Evolutionary conservation across 2,329 filamentous ascomycete species (phyloP).

Genomic region (Penicillium sp.): DNA sequence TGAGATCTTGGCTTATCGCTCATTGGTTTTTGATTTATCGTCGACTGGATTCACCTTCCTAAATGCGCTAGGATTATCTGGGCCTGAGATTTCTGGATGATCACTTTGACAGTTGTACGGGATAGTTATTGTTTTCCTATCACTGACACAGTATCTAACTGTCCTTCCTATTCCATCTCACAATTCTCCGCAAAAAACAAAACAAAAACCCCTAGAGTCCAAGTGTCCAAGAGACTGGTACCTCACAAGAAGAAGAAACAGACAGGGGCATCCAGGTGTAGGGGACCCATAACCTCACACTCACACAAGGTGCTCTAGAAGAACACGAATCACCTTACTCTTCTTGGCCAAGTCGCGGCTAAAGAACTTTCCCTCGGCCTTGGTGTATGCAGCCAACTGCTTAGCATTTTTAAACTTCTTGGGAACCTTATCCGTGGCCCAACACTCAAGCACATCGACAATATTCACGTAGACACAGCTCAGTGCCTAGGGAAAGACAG

Average conservation of each 20-base stretch:
- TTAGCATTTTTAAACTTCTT: conserved; percentile 11
- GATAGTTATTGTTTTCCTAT: no score
- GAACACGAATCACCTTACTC: conserved; percentile 17
- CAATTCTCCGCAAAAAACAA: no score
- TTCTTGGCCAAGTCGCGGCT: conserved; percentile 16
- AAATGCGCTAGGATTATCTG: not conserved
- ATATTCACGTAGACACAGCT: conserved; percentile 26
- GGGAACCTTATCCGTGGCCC: conserved; percentile 6
- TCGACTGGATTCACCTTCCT: conserved; percentile 4
- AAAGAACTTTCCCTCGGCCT: conserved; percentile 9
- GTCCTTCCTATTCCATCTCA: not conserved
- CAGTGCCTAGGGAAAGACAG: conserved; percentile 17
- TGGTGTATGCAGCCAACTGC: conserved; percentile 18
- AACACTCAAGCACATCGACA: conserved; percentile 28
- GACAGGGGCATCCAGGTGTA: not conserved
- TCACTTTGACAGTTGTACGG: not conserved
- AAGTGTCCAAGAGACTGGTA: no score
- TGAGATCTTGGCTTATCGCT: not conserved
- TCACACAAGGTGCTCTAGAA: conserved; percentile 18
- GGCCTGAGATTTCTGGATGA: not conserved
- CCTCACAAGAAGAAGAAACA: no score
- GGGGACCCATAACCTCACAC: not conserved
- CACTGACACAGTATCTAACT: not conserved
- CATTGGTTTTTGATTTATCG: conserved; percentile 1
- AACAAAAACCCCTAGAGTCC: no score